Evolutionary conservation across 345 rosid species (phyloP), one percentile per base, ranked within the genome.

Genomic region (Rhodomyrtus tomentosa): DNA sequence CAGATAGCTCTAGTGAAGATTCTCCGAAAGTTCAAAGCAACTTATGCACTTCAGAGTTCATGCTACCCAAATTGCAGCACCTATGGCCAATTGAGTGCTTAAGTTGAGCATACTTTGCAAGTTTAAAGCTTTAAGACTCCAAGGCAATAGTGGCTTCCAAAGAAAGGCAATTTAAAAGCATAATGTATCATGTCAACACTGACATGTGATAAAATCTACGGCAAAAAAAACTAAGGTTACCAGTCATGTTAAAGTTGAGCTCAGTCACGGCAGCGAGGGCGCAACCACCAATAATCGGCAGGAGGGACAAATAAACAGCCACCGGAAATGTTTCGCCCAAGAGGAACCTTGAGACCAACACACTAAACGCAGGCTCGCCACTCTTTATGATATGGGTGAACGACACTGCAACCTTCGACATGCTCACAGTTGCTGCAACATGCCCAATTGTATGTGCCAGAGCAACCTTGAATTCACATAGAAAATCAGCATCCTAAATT

Each of bases 401-500:
- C 5, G 99, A 97, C 62, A 97, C 99, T n/a, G 99, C 99, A 87
- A 97, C 99, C 91, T 97, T 97, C 32, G 99, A 97, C 99, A 97
- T 97, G 83, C 99, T 97, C 89, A 97, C 99, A 1, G 99, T 97
- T 59, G 99, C 99, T 48, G 99, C 99, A 81, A 97, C 99, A 89
- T 97, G 99, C 87, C 99, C 99, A 84, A 97, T 95, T 82, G 99
- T 95, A 81, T 97, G 99, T 27, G 99, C 99, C 90, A 97, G 96
- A 58, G 99, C 99, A 91, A 97, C 99, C 99, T 97, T 36, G 79
- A 76, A 16, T 54, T 4, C 74, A 86, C 74, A 82, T 82, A 85
- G 85, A 58, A 68, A 82, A 21, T 36, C 36, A 51, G 18, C 84
- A 85, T 55, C 82, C 84, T 49, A 42, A 32, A 80, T 85, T 59